Evolutionary conservation across 495 filamentous ascomycete species (phyloP), one percentile per base, ranked within the genome.

Genomic region (Daldinia vernicosa): DNA sequence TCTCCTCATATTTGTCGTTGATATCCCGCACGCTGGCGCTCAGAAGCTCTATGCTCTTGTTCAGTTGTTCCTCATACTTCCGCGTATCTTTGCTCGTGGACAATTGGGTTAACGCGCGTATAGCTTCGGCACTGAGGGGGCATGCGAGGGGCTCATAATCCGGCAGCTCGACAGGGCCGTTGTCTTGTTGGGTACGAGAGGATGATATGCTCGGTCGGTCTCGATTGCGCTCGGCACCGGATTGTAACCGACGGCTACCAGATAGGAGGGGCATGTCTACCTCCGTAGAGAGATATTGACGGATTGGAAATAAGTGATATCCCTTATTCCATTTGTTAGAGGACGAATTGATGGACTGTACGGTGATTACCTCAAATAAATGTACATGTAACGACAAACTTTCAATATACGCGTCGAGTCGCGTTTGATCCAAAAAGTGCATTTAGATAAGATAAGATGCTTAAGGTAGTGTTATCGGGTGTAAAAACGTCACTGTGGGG

Each of bases 111-210:
- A 87, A 71, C 0, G 66, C 69, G 17, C 70, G 71, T 59, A 75
- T 79, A 7, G 74, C 72, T 3, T 63, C 50, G 4, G 74, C 63
- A 52, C 76, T 77, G 58, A 87, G 85, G 11, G 89, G 84, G 33
- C 80, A 84, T 17, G 81, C 71, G 12, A 85, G 88, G 1, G 85
- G 74, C 69, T 92, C 82, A 76, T 93, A 92, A 7, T 80, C 72
- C 3, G 89, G 90, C 8, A 90, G 78, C 0, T 80, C 74, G 12
- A 78, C 74, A 28, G 75, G 64, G 24, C 57, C 61, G 22, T 63
- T 43, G 30, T 35, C 27, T 30, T 57, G 60, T 28, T 64, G 67
- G 60, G 17, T 17, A 39, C 51, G 53, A 12, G 69, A 28, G 6
- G 75, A 66, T 33, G 67, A 45, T 33, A 24, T 39, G 33, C 65